Conservation (phyloP, 352 stramenopile species). For the Phytophthora ohioensis region DNA sequence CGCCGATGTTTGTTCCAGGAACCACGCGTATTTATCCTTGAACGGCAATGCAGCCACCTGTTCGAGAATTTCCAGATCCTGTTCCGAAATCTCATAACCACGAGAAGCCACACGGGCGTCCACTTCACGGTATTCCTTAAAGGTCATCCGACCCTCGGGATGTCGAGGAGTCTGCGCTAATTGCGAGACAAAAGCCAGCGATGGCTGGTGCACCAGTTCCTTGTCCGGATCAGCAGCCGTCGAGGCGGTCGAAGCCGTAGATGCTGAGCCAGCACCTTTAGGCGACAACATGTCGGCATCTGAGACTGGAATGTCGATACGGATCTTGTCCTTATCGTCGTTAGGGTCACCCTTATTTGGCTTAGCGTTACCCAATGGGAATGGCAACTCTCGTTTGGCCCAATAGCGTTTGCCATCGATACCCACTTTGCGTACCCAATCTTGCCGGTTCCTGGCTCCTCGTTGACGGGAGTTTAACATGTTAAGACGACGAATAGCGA, state of each 20-base stretch:
- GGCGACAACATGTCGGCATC: conserved; percentile 59
- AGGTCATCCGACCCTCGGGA: conserved; percentile 87
- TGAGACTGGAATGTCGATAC: conserved; percentile 53
- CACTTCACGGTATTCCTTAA: conserved; percentile 90
- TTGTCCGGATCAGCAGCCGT: conserved; percentile 39
- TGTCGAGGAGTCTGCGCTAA: conserved; percentile 83
- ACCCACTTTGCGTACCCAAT: conserved; percentile 87
- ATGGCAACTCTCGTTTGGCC: conserved; percentile 74
- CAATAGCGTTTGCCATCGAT: conserved; percentile 87
- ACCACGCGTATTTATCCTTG: conserved; percentile 91
- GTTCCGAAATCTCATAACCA: conserved; percentile 89
- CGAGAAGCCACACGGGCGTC: conserved; percentile 85
- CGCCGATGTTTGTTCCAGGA: conserved; percentile 83
- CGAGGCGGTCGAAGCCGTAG: conserved; percentile 27
- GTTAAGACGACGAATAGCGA: conserved; percentile 88
- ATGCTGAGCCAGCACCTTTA: conserved; percentile 27
- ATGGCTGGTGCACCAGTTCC: conserved; percentile 84
- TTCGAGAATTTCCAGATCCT: conserved; percentile 88
- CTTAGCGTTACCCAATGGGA: conserved; percentile 53
- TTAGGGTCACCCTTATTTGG: conserved; percentile 20
- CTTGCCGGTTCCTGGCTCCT: conserved; percentile 80
- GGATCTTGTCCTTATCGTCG: conserved; percentile 26
- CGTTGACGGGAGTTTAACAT: conserved; percentile 88
- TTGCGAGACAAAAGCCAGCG: conserved; percentile 88
- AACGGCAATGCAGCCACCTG: conserved; percentile 87